Base-by-base conservation (phyloP, 768 basidiomycete species). In the Termitomyces sp. region DNA sequence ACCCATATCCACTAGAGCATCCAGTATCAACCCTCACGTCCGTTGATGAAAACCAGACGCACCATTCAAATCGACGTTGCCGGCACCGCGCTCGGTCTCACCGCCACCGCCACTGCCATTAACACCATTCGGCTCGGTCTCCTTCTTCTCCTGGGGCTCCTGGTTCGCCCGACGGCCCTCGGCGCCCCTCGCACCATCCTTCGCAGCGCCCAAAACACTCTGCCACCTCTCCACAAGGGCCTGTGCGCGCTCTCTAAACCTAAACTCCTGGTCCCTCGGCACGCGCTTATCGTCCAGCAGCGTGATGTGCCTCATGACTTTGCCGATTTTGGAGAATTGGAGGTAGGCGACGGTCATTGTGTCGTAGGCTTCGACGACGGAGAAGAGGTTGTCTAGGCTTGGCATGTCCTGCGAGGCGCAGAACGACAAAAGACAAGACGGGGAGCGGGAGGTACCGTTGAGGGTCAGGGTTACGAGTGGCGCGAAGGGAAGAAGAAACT, bases 281-380 rank as follows among this genome's bases (percentile, higher is more conserved):
- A 90, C 78, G 57, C 71, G 76, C 19, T 74, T 71, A 21, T 70
- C 65, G 10, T 67, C 52, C 5, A 87, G 74, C 6, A 76, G 72
- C 30, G 82, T 73, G 62, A 91, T 88, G 70, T 88, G 87, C 62
- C 88, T 84, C 86, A 91, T 88, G 34, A 91, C 89, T 74, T 85
- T 85, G 68, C 79, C 81, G 60, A 87, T 85, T 70, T 87, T 87
- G 58, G 88, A 88, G 70, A 81, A 82, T 79, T 87, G 72, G 54
- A 92, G 80, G 65, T 89, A 86, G 50, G 81, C 79, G 59, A 91
- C 82, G 54, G 82, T 85, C 71, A 91, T 88, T 59, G 76, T 72
- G 32, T 86, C 77, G 66, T 89, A 88, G 9, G 73, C 73, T 61
- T 91, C 89, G 51, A 92, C 84, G 1, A 78, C 81, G 3, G 79